Conservation (phyloP, 805 yeast species). For the Yarrowia sp. region DNA sequence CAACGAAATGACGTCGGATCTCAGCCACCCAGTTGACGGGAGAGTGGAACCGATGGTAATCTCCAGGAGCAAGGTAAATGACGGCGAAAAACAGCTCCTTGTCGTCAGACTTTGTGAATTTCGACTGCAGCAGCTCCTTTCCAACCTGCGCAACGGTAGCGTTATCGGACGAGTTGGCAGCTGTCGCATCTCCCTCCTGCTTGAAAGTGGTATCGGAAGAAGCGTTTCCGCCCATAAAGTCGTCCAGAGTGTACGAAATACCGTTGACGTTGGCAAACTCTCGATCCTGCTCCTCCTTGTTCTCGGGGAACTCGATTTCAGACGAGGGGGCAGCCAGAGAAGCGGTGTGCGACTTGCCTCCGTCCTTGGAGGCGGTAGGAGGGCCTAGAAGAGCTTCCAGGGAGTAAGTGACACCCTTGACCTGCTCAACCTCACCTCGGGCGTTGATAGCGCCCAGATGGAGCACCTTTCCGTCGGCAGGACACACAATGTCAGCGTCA, state of each 20-base stretch:
- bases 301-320: slow-evolving; percentile 31
- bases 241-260: slow-evolving; percentile 66
- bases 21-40: slow-evolving; percentile 96
- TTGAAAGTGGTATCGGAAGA: slow-evolving; percentile 50
- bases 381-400: slow-evolving; percentile 81
- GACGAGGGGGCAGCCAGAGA: slow-evolving; percentile 31
- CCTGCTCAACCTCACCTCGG: slow-evolving; percentile 87
- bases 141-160: slow-evolving; percentile 33
- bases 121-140: slow-evolving; percentile 33
- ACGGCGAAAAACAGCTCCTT: slow-evolving; percentile 81
- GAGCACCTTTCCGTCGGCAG: slow-evolving; percentile 89
- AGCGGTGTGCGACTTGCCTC: neutral
- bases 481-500: slow-evolving; percentile 71
- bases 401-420: slow-evolving; percentile 92
- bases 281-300: slow-evolving; percentile 52
- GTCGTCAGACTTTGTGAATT: slow-evolving; percentile 39
- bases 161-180: slow-evolving; percentile 32
- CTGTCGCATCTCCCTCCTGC: slow-evolving; percentile 64
- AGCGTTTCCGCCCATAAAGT: slow-evolving; percentile 57
- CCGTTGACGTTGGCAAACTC: slow-evolving; percentile 80
- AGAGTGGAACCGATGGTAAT: slow-evolving; percentile 94
- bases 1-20: slow-evolving; percentile 89
- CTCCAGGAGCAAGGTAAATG: slow-evolving; percentile 96
- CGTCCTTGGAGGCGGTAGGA: slow-evolving; percentile 18
- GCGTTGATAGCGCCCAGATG: slow-evolving; percentile 72